A percentile compares a stretch with the other conserved stretches of the same genome.
Conservation (phyloP, 768 basidiomycete genomes). For the Kwoniella dejecticola region DNA sequence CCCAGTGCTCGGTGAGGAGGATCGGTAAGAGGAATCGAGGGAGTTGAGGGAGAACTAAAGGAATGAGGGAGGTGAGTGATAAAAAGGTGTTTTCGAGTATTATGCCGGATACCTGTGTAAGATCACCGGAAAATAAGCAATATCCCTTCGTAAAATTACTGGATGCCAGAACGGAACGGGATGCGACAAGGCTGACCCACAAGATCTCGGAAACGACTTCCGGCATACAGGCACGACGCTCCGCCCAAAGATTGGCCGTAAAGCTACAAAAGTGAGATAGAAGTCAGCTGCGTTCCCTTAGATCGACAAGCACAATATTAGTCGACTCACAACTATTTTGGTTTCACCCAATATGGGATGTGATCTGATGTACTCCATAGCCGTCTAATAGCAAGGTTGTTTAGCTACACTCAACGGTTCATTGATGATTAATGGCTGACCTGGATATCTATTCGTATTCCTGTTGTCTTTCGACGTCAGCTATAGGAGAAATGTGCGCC, state of each 20-base stretch:
- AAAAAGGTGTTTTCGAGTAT: slow-evolving; percentile 94
- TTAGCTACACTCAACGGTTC: neutral
- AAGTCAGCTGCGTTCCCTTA: neutral
- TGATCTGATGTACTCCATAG: slow-evolving; percentile 69
- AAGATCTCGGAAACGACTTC: slow-evolving; percentile 71
- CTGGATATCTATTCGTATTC: slow-evolving; percentile 81
- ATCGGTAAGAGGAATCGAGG: slow-evolving; percentile 71
- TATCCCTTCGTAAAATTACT: neutral
- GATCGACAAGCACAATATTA: neutral
- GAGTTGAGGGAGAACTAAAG: slow-evolving; percentile 72
- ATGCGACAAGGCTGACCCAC: slow-evolving; percentile 63
- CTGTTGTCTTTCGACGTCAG: slow-evolving; percentile 55
- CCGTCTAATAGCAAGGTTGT: slow-evolving; percentile 47
- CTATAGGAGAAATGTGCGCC: neutral
- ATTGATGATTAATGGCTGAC: slow-evolving; percentile 56
- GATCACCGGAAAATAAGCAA: neutral
- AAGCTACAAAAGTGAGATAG: slow-evolving; percentile 68
- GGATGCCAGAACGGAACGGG: no score
- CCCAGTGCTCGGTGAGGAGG: slow-evolving; percentile 75
- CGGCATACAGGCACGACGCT: slow-evolving; percentile 86
- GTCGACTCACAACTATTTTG: slow-evolving; percentile 63
- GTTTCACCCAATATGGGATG: slow-evolving; percentile 69
- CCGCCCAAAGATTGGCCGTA: slow-evolving; percentile 66
- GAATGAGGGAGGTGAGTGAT: slow-evolving; percentile 79
- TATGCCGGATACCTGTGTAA: slow-evolving; percentile 69